phyloP scores from a whole-genome alignment of 768 basidiomycete genomes.

The Gymnopilus dilepis region DNA sequence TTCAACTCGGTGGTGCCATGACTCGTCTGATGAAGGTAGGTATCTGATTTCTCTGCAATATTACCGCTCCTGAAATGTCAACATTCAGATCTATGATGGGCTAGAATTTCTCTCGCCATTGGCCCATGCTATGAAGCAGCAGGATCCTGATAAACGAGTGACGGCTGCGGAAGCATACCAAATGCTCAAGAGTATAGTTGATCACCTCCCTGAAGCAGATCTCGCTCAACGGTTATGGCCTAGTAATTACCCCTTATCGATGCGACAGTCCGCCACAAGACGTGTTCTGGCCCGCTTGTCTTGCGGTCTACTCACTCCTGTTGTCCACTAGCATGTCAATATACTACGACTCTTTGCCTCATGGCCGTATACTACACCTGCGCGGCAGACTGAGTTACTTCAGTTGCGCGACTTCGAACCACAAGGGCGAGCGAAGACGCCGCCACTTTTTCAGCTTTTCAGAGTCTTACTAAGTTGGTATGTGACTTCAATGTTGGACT shows the following conservation, averaged over 20 bases:
- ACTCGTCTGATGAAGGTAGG: conserved; percentile 1
- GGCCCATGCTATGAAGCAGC: neutral
- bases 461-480: too few species aligned
- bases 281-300: too few species aligned
- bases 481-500: too few species aligned
- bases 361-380: too few species aligned
- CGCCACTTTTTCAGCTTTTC: too few species aligned
- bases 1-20: conserved; percentile 29
- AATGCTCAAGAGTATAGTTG: neutral
- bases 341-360: too few species aligned
- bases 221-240: neutral
- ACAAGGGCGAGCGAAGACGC: too few species aligned
- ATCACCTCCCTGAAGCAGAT: neutral
- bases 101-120: neutral
- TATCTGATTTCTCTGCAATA: neutral
- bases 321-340: neutral
- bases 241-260: neutral
- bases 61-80: neutral
- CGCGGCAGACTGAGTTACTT: too few species aligned
- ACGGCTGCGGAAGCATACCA: neutral
- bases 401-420: too few species aligned
- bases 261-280: neutral
- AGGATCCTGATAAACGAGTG: neutral
- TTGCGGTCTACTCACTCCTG: neutral
- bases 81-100: conserved; percentile 1